Evolutionary conservation across 352 stramenopile genomes (phyloP), one percentile per base, ranked within the genome.

Genomic region (Phytophthora pisi): DNA sequence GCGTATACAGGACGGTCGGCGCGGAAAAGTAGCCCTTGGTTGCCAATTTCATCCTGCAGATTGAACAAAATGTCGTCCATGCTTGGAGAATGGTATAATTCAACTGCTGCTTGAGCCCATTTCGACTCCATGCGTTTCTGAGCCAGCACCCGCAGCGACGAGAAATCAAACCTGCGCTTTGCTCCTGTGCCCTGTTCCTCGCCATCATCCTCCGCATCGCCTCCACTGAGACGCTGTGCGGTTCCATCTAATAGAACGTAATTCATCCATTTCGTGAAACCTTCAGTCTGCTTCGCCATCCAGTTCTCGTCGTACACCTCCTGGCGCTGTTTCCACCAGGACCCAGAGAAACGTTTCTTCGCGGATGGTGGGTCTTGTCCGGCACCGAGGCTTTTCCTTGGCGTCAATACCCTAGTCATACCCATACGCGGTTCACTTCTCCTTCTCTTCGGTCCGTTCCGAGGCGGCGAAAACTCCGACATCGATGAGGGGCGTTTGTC

Each of bases 251-350:
- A 73, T 0, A 95, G 61, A 23, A 94, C 88, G 66, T 91, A 95
- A 68, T 96, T 96, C 46, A 95, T 90, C 89, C 89, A 96, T 57
- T 91, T 93, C 9, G 81, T 92, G 50, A 95, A 94, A 0, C 82
- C 86, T 63, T 89, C 72, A 28, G 87, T 85, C 62, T 96, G 89
- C 42, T 92, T 92, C 4, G 73, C 57, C 72, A 93, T 90, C 88
- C 89, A 95, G 47, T 91, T 78, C 47, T 89, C 87, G 46, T 96
- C 86, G 38, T 84, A 88, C 3, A 79, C 51, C n/a, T 75, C 78
- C 50, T 90, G 83, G 8, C 83, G 79, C 43, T 93, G 81, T 47
- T 81, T 87, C 85, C 85, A 93, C 85, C 85, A 93, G 2, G 82
- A 91, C 2, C 82, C 85, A 2, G 50, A 36, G 23, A 78, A 77